Evolutionary conservation across 2,329 filamentous ascomycete genomes (phyloP), one percentile per base, ranked within the genome.

Genomic region (Cercospora sesami): DNA sequence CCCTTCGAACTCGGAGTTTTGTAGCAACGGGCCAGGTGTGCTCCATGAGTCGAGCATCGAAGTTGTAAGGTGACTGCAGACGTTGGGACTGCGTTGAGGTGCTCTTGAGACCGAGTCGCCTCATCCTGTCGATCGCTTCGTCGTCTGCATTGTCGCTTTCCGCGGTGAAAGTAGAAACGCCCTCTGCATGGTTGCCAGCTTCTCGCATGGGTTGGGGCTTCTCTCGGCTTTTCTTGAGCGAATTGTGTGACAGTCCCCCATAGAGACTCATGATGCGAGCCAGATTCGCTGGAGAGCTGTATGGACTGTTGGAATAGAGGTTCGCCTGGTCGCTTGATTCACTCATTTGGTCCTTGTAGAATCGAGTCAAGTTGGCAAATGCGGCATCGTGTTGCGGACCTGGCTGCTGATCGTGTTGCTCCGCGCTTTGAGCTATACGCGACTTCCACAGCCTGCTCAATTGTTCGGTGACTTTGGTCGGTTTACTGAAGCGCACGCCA

Each of bases 261-360:
- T 97, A 97, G 28, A 97, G 83, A 70, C 89, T 94, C 92, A 97
- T 96, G 75, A 98, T 95, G 33, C 94, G 89, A 28, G 91, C 90
- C 64, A 97, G 82, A 9, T 93, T 91, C 5, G 89, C 91, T 0
- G 94, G 94, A 0, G 94, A 97, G 31, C 85, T 86, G 79, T 89
- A 90, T 53, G 83, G 83, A 70, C 85, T 84, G 71, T 84, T 84
- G 55, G 81, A 80, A 23, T 86, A 86, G 2, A 78, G 77, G 69
- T 81, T 80, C 39, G 78, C 73, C 67, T 71, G 72, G 69, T 90
- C 89, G 12, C 85, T 84, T 26, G 86, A 86, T 61, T 91, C 87
- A 8, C 88, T 85, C 16, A 96, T 83, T 76, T 97, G 94, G 7
- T 86, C 84, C 74, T 91, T 90, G 81, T 97, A 97, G 80, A 97